Conservation (phyloP, 1,284 basidiomycete species). For the Somion occarium region DNA sequence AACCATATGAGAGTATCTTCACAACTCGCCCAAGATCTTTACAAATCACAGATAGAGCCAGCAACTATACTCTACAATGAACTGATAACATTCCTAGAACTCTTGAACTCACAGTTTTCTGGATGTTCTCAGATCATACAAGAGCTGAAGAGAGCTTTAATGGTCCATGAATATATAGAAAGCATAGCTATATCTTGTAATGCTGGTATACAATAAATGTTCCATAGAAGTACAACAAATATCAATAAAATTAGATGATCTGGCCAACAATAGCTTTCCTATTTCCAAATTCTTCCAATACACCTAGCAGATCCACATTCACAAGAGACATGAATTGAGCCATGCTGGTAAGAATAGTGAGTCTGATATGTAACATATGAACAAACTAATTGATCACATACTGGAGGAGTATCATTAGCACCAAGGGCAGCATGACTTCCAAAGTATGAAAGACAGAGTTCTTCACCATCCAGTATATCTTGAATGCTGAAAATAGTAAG, state of each 20-base stretch:
- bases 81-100: not conserved
- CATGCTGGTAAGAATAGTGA: slow-evolving; percentile 30
- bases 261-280: no score
- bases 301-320: slow-evolving; percentile 42
- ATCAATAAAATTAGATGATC: not conserved
- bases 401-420: not conserved
- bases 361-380: slow-evolving; percentile 6
- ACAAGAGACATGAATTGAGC: slow-evolving; percentile 48
- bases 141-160: not conserved
- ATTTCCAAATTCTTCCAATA: slow-evolving; percentile 27
- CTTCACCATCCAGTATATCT: slow-evolving; percentile 64
- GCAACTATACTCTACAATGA: not conserved
- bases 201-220: no score
- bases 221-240: not conserved
- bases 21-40: no score
- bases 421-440: slow-evolving; percentile 47
- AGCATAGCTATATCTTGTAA: no score
- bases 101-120: no score
- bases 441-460: slow-evolving; percentile 79
- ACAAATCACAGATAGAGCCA: no score
- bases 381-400: not conserved
- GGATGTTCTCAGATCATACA: not conserved
- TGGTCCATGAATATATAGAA: not conserved
- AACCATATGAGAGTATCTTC: no score
- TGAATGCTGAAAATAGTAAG: slow-evolving; percentile 67